Percentiles rank a stretch among this genome's conserved stretches.
These are phyloP conservation scores for Trichodelitschia bisporula DNA, from an alignment of 495 filamentous ascomycete species.

Conservation along the genomic window DNA sequence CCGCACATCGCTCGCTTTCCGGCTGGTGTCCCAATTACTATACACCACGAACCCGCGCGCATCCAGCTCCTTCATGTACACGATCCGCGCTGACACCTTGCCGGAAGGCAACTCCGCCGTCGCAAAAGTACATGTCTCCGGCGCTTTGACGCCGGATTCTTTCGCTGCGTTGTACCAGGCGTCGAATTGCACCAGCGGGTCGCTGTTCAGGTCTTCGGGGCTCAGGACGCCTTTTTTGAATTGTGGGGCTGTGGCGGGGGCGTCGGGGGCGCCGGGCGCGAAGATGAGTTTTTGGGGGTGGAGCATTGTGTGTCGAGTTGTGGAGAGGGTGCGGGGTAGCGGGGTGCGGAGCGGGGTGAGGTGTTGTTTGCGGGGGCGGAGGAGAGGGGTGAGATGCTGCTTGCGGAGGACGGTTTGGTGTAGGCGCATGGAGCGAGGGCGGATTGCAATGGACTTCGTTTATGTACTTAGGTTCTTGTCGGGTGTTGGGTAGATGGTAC, in stretches of 20 bases:
- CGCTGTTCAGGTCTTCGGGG: constrained; percentile 24
- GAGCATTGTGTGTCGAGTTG: constrained; percentile 2
- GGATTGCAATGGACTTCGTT: no score
- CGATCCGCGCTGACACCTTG: constrained; percentile 55
- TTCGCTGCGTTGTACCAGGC: constrained; percentile 59
- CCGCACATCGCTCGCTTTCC: constrained; percentile 39
- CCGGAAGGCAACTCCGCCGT: constrained; percentile 74
- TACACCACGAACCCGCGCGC: constrained; percentile 70
- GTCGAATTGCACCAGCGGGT: constrained; percentile 63
- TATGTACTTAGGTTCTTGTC: no score
- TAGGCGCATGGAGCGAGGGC: no score
- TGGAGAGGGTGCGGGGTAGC: constrained; percentile 5
- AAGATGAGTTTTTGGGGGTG: constrained; percentile 13
- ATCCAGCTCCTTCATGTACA: constrained; percentile 72
- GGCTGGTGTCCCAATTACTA: constrained; percentile 63
- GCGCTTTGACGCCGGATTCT: constrained; percentile 33
- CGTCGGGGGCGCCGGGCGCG: constrained; percentile 12
- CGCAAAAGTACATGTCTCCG: constrained; percentile 52
- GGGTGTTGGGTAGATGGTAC: no score
- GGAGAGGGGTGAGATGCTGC: no score
- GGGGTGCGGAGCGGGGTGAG: no score
- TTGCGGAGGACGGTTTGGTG: no score
- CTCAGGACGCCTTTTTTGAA: constrained; percentile 31
- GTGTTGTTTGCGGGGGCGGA: no score
- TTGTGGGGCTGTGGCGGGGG: constrained; percentile 32